Conservation (phyloP, 2,329 filamentous ascomycete genomes). For the Hypocreales sp. region DNA sequence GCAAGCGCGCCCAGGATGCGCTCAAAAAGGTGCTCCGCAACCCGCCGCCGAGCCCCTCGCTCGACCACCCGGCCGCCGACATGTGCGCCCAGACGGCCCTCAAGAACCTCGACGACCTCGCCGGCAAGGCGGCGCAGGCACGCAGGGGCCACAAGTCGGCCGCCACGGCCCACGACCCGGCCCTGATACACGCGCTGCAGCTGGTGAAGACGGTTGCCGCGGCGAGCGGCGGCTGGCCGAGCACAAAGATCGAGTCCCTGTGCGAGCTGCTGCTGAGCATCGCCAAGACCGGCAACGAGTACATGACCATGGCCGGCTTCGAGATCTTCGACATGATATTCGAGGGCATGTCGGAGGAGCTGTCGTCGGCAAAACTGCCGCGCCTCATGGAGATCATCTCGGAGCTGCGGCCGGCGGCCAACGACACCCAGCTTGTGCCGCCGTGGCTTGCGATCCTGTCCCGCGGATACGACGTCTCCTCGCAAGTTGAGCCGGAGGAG, state of each 20-base stretch:
- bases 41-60: conserved; percentile 76
- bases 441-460: conserved; percentile 95
- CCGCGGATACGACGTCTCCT: conserved; percentile 83
- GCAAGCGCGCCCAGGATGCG: conserved; percentile 85
- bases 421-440: conserved; percentile 86
- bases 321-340: conserved; percentile 98
- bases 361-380: conserved; percentile 79
- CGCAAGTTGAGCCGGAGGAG: conserved; percentile 75
- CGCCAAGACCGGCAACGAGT: conserved; percentile 81
- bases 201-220: conserved; percentile 79
- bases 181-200: conserved; percentile 81
- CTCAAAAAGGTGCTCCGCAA: conserved; percentile 68
- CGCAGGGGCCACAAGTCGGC: conserved; percentile 49
- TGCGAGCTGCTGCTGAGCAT: conserved; percentile 84
- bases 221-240: conserved; percentile 88
- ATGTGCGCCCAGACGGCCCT: conserved; percentile 91
- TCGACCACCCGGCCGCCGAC: conserved; percentile 89
- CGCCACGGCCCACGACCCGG: conserved; percentile 55
- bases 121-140: conserved; percentile 42
- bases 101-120: conserved; percentile 62
- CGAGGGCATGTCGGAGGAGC: conserved; percentile 72
- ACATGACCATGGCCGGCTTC: conserved; percentile 90
- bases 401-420: conserved; percentile 79
- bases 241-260: conserved; percentile 82
- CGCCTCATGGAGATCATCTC: conserved; percentile 81